phyloP scores from a whole-genome alignment of 768 basidiomycete species.

The Grammothele lineata region DNA sequence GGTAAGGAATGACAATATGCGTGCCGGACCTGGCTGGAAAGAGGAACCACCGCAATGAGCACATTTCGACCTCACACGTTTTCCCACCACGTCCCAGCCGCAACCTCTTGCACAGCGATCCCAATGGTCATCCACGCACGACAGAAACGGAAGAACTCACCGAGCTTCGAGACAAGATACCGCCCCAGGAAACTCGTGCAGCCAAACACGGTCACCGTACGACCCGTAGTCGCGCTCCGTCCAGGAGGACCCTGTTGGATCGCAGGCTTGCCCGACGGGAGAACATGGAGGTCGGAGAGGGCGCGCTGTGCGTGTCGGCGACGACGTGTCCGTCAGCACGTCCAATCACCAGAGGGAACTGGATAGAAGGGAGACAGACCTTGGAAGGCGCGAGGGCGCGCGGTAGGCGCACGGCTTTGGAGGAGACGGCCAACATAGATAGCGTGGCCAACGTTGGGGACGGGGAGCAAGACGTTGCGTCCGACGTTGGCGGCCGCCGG shows the following conservation, averaged over 20 bases:
- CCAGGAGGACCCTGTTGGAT: conserved; percentile 76
- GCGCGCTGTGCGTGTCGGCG: conserved; percentile 50
- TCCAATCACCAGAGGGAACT: background rate
- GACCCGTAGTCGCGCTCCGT: conserved; percentile 85
- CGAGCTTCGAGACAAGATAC: conserved; percentile 91
- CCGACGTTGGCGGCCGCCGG: conserved; percentile 16
- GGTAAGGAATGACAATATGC: conserved; percentile 91
- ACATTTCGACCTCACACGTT: background rate
- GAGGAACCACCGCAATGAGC: background rate
- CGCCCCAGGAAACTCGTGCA: conserved; percentile 93
- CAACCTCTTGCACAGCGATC: no score
- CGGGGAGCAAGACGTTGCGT: conserved; percentile 18
- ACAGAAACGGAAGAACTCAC: conserved; percentile 37
- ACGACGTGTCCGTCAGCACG: conserved; percentile 3
- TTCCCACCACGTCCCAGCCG: no score
- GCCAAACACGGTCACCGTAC: conserved; percentile 95
- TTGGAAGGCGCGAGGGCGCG: conserved; percentile 46
- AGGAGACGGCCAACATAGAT: conserved; percentile 24
- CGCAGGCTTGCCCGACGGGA: conserved; percentile 59
- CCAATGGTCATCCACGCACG: no score
- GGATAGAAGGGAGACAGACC: conserved; percentile 26
- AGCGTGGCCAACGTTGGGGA: conserved; percentile 21
- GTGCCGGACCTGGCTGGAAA: conserved; percentile 79
- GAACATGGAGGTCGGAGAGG: conserved; percentile 65
- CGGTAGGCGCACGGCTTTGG: conserved; percentile 39